Evolutionary conservation across 116 monocot species (phyloP).

Genomic region (Cymodocea nodosa): DNA sequence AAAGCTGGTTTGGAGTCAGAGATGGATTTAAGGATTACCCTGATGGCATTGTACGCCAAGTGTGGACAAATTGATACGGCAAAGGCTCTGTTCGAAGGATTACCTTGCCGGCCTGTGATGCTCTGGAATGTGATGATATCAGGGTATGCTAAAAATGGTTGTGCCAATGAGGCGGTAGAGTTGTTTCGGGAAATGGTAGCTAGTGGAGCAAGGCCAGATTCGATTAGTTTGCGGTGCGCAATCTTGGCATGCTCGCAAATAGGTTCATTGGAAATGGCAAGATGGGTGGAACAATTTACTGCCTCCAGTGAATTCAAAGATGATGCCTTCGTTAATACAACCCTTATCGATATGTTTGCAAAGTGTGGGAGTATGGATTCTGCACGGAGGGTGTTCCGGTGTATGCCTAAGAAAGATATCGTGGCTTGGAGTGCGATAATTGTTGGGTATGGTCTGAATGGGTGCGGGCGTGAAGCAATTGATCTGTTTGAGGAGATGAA

Average conservation of each 20-base stretch:
- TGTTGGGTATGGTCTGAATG: slow-evolving; percentile 49
- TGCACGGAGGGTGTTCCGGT: slow-evolving; percentile 36
- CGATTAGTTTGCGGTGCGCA: slow-evolving; percentile 42
- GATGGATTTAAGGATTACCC: slow-evolving; percentile 36
- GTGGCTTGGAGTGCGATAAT: slow-evolving; percentile 79
- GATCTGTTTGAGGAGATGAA: slow-evolving; percentile 46
- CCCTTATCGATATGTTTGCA: slow-evolving; percentile 66
- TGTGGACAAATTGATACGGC: slow-evolving; percentile 40
- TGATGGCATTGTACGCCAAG: slow-evolving; percentile 69
- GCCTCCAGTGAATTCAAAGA: slow-evolving; percentile 16
- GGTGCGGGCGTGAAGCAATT: slow-evolving; percentile 46
- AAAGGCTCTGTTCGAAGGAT: slow-evolving; percentile 34
- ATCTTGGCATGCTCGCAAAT: slow-evolving; percentile 49
- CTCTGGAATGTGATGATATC: slow-evolving; percentile 91
- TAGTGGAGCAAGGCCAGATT: slow-evolving; percentile 31
- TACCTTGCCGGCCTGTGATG: slow-evolving; percentile 24
- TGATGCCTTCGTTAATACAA: slow-evolving; percentile 58
- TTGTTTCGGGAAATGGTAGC: slow-evolving; percentile 40
- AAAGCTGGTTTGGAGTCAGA: slow-evolving; percentile 51
- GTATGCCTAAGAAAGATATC: slow-evolving; percentile 38
- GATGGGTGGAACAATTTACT: slow-evolving; percentile 40
- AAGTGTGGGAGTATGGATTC: slow-evolving; percentile 49
- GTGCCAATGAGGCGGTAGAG: slow-evolving; percentile 35
- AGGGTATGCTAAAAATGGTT: slow-evolving; percentile 69
- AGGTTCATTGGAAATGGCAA: slow-evolving; percentile 43